These are phyloP conservation scores for Neonectria neomacrospora DNA, from an alignment of 2,329 filamentous ascomycete genomes.

Conservation along the genomic window DNA sequence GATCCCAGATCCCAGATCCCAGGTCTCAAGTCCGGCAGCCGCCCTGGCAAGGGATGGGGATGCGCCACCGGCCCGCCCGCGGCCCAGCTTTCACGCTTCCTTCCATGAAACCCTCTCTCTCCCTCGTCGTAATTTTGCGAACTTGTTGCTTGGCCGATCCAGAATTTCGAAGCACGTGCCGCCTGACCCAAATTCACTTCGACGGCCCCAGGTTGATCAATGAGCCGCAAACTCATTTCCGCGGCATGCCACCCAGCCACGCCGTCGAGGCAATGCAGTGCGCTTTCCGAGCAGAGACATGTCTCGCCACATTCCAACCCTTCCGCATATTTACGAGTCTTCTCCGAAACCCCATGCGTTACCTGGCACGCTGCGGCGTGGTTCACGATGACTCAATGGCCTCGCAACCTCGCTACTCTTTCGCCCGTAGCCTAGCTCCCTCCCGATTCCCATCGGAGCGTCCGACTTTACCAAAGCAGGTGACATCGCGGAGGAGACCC, in stretches of 20 bases:
- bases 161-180: conserved; percentile 29
- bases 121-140: conserved; percentile 17
- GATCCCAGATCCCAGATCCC: conserved; percentile 2
- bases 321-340: conserved; percentile 29
- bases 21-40: background rate
- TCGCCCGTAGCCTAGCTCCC: background rate
- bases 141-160: conserved; percentile 38
- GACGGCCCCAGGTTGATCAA: conserved; percentile 23
- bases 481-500: conserved; percentile 2
- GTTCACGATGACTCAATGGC: conserved; percentile 14
- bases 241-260: conserved; percentile 28
- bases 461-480: background rate
- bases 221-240: conserved; percentile 41
- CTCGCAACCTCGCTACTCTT: background rate
- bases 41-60: conserved; percentile 23
- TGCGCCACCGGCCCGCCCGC: background rate
- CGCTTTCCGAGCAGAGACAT: conserved; percentile 38
- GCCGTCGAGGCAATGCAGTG: conserved; percentile 28
- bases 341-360: conserved; percentile 22
- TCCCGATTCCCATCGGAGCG: background rate
- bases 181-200: conserved; percentile 29
- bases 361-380: conserved; percentile 24
- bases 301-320: conserved; percentile 33
- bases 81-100: conserved; percentile 7
- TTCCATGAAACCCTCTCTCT: conserved; percentile 4